A percentile compares a stretch with the other conserved stretches of the same genome.
phyloP scores from a whole-genome alignment of 441 rosid genomes.

The Rhodomyrtus psidioides region DNA sequence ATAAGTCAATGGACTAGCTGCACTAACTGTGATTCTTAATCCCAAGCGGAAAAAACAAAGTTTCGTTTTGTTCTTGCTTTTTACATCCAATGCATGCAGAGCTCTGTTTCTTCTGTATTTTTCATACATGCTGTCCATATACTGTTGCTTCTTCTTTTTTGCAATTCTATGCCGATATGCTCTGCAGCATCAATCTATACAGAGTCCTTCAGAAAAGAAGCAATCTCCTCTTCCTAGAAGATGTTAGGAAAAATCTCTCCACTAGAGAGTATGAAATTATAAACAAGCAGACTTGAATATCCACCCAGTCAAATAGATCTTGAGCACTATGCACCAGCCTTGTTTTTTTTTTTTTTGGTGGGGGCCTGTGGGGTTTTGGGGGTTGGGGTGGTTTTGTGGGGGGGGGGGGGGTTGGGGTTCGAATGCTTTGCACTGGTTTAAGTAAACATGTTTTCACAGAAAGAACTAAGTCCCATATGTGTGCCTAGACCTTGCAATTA shows the following conservation, averaged over 20 bases:
- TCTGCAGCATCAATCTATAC: neutral
- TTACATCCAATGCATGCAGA: neutral
- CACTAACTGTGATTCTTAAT: neutral
- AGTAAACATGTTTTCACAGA: neutral
- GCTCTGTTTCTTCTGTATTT: neutral
- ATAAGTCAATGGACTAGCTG: neutral
- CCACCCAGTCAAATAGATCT: neutral
- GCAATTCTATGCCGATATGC: neutral
- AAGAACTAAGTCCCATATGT: neutral
- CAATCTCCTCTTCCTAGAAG: neutral
- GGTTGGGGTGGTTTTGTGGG: no score
- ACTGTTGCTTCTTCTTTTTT: neutral
- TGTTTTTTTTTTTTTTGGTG: no score
- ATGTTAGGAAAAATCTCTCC: neutral
- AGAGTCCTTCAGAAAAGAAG: neutral
- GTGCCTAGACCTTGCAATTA: neutral
- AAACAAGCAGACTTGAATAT: neutral
- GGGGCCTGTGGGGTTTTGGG: no score
- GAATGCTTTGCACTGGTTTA: neutral
- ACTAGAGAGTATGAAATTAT: neutral
- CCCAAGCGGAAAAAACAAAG: neutral
- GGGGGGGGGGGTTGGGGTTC: no score
- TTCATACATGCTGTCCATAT: neutral
- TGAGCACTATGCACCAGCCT: neutral
- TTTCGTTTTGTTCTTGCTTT: neutral